Conservation (phyloP, 306 rosid species). For the Canavalia ensiformis region DNA sequence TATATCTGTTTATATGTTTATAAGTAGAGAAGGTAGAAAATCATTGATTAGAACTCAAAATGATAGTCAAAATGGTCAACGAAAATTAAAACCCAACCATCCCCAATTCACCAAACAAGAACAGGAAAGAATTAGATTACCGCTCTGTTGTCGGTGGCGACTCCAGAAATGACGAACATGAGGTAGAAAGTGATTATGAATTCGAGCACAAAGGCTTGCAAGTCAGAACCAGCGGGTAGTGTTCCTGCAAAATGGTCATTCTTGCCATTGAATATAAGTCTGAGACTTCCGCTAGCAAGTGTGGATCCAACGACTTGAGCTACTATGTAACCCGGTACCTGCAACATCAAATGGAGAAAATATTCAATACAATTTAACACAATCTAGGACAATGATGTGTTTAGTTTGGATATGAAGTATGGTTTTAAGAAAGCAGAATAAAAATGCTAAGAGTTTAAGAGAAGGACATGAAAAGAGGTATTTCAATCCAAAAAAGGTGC, state of each 20-base stretch:
- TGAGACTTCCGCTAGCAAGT: constrained; percentile 77
- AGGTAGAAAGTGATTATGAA: constrained; percentile 87
- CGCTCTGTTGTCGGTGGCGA: constrained; percentile 82
- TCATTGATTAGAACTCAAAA: too few species aligned
- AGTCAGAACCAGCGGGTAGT: constrained; percentile 57
- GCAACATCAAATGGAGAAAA: neutral
- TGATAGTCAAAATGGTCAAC: neutral
- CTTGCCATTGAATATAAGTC: constrained; percentile 65
- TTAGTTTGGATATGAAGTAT: neutral
- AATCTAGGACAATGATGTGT: neutral
- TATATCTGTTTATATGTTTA: too few species aligned
- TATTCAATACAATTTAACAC: neutral
- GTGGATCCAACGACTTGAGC: constrained; percentile 77
- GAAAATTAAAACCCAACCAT: neutral
- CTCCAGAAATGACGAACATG: constrained; percentile 83
- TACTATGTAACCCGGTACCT: constrained; percentile 74
- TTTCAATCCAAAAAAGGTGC: too few species aligned
- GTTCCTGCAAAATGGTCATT: constrained; percentile 70
- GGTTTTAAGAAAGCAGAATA: neutral
- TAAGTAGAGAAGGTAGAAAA: too few species aligned
- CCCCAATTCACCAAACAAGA: neutral
- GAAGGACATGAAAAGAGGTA: too few species aligned
- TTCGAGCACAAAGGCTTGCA: constrained; percentile 75
- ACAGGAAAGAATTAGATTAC: constrained; percentile 46
- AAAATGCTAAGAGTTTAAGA: too few species aligned